These are phyloP conservation scores for Solanum sejunctum DNA, from an alignment of 257 asterid species.

Conservation along the genomic window DNA sequence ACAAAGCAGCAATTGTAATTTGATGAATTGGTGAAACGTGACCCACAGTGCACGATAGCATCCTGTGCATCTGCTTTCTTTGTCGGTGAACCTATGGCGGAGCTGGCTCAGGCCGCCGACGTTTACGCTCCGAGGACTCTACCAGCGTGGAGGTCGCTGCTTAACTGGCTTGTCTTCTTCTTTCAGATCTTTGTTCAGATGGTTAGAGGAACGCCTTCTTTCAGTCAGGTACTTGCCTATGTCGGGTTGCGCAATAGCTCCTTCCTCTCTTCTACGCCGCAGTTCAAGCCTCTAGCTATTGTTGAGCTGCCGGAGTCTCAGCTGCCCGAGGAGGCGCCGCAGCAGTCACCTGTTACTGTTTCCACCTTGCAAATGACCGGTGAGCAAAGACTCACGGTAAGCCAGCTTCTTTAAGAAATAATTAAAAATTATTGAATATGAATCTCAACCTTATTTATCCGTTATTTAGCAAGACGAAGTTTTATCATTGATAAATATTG, in stretches of 20 bases:
- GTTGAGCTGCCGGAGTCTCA: constrained; percentile 52
- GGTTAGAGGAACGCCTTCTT: constrained; percentile 76
- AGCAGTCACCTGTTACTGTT: constrained; percentile 3
- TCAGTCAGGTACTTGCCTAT: constrained; percentile 51
- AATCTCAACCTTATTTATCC: background rate
- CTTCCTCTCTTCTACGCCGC: constrained; percentile 33
- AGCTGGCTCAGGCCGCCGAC: constrained; percentile 58
- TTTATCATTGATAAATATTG: background rate
- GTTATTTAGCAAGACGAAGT: background rate
- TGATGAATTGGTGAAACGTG: background rate
- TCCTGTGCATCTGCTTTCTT: background rate
- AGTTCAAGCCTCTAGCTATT: constrained; percentile 61
- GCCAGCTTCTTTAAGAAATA: background rate
- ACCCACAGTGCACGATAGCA: background rate
- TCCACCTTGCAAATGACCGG: background rate
- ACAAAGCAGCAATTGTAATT: background rate
- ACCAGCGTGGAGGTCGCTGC: constrained; percentile 72
- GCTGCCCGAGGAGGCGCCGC: constrained; percentile 23
- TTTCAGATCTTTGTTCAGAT: constrained; percentile 92
- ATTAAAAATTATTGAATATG: background rate
- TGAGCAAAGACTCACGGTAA: constrained; percentile 25
- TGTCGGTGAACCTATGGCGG: constrained; percentile 38
- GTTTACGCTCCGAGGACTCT: constrained; percentile 75
- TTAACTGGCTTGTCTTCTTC: constrained; percentile 80
- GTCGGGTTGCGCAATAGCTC: constrained; percentile 47